Conservation (phyloP, 2,329 filamentous ascomycete genomes). For the Arthrobotrys sinensis region DNA sequence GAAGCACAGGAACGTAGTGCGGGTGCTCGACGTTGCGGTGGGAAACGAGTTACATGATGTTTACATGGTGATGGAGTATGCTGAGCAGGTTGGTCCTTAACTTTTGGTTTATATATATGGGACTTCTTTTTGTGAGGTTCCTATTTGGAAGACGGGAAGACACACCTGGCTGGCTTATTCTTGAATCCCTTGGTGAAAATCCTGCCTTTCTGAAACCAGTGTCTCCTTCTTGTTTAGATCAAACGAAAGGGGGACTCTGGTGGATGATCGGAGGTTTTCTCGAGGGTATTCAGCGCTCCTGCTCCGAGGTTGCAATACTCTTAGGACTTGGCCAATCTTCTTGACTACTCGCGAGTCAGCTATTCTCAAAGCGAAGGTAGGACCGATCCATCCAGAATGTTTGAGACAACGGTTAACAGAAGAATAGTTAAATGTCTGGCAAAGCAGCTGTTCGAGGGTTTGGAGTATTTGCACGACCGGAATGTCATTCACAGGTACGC, state of each 20-base stretch:
- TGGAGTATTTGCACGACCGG: slow-evolving; percentile 67
- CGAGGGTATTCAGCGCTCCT: slow-evolving; percentile 58
- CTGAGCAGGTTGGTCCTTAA: slow-evolving; percentile 66
- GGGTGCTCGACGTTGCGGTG: slow-evolving; percentile 66
- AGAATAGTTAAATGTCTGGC: slow-evolving; percentile 67
- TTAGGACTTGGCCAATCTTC: slow-evolving; percentile 67
- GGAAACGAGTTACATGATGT: slow-evolving; percentile 65
- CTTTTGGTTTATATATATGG: slow-evolving; percentile 42
- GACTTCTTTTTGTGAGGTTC: slow-evolving; percentile 30
- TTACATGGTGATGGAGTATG: slow-evolving; percentile 68
- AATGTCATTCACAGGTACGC: slow-evolving; percentile 66
- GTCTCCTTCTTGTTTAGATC: neutral
- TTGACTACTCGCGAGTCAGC: slow-evolving; percentile 66
- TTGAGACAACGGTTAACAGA: neutral
- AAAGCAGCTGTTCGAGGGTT: slow-evolving; percentile 67
- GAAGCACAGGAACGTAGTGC: slow-evolving; percentile 66
- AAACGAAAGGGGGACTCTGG: slow-evolving; percentile 26
- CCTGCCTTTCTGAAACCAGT: slow-evolving; percentile 34
- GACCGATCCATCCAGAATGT: neutral
- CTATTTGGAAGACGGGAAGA: slow-evolving; percentile 61
- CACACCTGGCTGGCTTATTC: slow-evolving; percentile 63
- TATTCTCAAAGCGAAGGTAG: slow-evolving; percentile 67
- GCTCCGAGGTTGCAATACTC: slow-evolving; percentile 59
- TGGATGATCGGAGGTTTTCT: slow-evolving; percentile 50
- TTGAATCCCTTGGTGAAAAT: slow-evolving; percentile 59